These are phyloP conservation scores for Cubamyces sp. DNA, from an alignment of 768 basidiomycete species.

Conservation along the genomic window DNA sequence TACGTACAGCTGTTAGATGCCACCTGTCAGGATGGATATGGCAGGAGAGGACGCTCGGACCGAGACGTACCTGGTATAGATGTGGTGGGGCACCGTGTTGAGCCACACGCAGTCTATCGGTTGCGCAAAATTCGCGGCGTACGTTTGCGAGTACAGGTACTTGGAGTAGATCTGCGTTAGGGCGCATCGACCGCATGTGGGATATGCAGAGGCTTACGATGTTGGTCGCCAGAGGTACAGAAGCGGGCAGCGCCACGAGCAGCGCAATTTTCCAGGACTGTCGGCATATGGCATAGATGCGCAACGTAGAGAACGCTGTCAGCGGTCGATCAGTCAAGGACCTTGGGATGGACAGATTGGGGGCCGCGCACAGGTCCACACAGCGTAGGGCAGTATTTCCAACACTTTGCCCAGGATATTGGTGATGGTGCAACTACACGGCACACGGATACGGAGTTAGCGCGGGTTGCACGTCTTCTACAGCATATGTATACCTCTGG, in stretches of 20 bases:
- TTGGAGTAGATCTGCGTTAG: neutral
- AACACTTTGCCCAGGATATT: neutral
- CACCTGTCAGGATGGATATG: too few relatives aligned
- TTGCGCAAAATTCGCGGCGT: neutral
- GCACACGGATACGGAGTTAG: neutral
- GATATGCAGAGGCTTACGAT: neutral
- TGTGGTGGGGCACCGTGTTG: neutral
- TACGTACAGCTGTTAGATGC: too few relatives aligned
- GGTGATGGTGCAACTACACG: neutral
- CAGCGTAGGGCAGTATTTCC: conserved; percentile 7
- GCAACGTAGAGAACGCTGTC: conserved; percentile 13
- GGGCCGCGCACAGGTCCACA: conserved; percentile 6
- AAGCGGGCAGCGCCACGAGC: neutral
- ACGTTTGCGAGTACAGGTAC: neutral
- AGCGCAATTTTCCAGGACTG: conserved; percentile 3
- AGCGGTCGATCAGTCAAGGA: neutral
- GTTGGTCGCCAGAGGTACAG: conserved; percentile 10
- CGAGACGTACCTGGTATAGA: neutral
- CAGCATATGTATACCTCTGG: neutral
- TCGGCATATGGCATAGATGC: conserved; percentile 10
- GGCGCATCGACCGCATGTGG: neutral
- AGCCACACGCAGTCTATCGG: conserved; percentile 2
- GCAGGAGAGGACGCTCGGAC: too few relatives aligned
- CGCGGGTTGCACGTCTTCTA: neutral
- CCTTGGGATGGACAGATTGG: neutral